phyloP scores from a whole-genome alignment of 1,284 basidiomycete genomes.

The Moniliella sp. region DNA sequence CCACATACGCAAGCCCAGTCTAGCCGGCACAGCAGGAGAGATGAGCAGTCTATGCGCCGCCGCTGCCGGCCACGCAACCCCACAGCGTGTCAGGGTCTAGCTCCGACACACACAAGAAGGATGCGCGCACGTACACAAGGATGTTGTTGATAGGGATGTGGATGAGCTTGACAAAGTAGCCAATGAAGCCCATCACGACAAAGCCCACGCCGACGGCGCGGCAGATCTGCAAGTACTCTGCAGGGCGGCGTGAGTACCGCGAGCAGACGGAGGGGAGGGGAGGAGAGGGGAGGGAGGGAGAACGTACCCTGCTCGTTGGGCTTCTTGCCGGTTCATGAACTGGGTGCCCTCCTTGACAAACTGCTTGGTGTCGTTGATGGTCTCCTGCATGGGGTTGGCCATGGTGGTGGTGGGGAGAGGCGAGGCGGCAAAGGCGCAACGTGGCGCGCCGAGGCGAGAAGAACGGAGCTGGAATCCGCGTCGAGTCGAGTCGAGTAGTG shows the following conservation, averaged over 20 bases:
- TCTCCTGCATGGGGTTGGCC: constrained; percentile 74
- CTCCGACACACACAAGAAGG: too few species aligned
- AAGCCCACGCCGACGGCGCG: constrained; percentile 30
- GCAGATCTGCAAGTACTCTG: constrained; percentile 33
- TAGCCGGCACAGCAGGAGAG: too few species aligned
- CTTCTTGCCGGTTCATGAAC: constrained; percentile 84
- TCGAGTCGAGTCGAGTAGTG: too few species aligned
- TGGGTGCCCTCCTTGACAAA: constrained; percentile 82
- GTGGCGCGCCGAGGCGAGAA: too few species aligned
- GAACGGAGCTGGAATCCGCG: too few species aligned
- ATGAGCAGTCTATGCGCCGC: too few species aligned
- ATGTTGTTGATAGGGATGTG: constrained; percentile 34
- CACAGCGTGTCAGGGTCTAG: too few species aligned
- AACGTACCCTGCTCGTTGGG: constrained; percentile 69
- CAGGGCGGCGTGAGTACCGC: not conserved
- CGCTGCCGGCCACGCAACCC: too few species aligned
- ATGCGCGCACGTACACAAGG: too few species aligned
- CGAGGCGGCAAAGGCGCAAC: too few species aligned
- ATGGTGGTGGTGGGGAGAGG: constrained; percentile 39
- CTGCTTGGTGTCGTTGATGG: constrained; percentile 71
- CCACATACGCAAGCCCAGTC: too few species aligned
- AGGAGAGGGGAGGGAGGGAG: not conserved
- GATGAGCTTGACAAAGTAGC: constrained; percentile 34
- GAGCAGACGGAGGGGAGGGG: not conserved
- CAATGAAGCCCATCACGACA: constrained; percentile 33